These are phyloP conservation scores for Aspergillus sp. DNA, from an alignment of 2,329 filamentous ascomycete species.

Conservation along the genomic window DNA sequence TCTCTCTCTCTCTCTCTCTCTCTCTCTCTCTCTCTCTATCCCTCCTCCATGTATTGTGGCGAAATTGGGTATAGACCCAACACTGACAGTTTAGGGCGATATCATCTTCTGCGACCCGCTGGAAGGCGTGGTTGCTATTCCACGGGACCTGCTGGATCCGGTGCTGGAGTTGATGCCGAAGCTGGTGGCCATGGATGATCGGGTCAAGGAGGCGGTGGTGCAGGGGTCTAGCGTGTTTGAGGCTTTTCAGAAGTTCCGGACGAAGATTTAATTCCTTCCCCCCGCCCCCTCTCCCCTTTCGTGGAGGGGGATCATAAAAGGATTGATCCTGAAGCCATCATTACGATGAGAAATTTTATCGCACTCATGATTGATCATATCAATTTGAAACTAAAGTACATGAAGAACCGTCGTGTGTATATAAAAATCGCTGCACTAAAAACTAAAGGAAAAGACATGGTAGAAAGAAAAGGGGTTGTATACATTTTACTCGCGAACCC, in stretches of 20 bases:
- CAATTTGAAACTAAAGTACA: slow-evolving; percentile 8
- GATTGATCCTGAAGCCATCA: not conserved
- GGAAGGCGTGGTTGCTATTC: slow-evolving; percentile 71
- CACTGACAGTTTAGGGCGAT: slow-evolving; percentile 53
- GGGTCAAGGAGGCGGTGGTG: slow-evolving; percentile 64
- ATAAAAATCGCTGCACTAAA: slow-evolving; percentile 18
- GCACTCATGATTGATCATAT: not conserved
- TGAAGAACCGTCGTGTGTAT: slow-evolving; percentile 11
- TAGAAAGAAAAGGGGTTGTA: slow-evolving; percentile 21
- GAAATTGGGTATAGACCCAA: not conserved
- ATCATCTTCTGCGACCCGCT: slow-evolving; percentile 67
- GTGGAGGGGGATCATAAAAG: no score
- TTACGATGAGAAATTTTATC: not conserved
- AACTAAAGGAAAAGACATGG: slow-evolving; percentile 14
- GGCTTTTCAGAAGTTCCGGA: slow-evolving; percentile 62
- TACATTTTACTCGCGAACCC: slow-evolving; percentile 77
- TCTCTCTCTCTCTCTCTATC: not conserved
- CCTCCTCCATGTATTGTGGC: not conserved
- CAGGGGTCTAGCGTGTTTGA: slow-evolving; percentile 63
- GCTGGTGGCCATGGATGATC: slow-evolving; percentile 54
- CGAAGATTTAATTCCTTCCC: slow-evolving; percentile 17
- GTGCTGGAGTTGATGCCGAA: slow-evolving; percentile 62
- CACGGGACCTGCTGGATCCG: slow-evolving; percentile 57
- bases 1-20: not conserved
- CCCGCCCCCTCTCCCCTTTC: no score